Evolutionary conservation across 768 basidiomycete species (phyloP).

Genomic region (Daedaleopsis nitida): DNA sequence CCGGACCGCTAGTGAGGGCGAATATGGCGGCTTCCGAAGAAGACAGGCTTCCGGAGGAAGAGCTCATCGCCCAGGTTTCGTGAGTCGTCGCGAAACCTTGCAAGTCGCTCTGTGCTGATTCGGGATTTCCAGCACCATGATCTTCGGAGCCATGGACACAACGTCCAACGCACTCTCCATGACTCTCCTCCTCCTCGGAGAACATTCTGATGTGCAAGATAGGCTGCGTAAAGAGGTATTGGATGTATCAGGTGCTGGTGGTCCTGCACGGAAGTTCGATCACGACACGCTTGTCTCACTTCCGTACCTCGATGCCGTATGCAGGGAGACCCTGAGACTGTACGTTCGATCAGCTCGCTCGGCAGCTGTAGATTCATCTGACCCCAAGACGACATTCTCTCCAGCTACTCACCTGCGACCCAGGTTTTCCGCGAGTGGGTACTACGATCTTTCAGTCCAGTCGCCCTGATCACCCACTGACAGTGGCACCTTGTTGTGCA

Average conservation of each 20-base stretch:
- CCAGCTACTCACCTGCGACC: constrained; percentile 10
- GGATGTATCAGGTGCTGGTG: constrained; percentile 9
- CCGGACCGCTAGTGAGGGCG: constrained; percentile 28
- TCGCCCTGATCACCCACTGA: constrained; percentile 8
- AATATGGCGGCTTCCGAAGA: constrained; percentile 17
- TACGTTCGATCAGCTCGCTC: constrained; percentile 8
- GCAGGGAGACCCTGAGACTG: constrained; percentile 27
- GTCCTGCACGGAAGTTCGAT: too few species aligned
- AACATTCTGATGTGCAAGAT: constrained; percentile 25
- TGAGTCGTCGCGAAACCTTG: background rate
- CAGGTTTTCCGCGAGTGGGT: constrained; percentile 12
- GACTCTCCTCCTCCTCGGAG: constrained; percentile 22
- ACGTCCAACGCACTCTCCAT: constrained; percentile 28
- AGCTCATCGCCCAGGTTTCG: constrained; percentile 24
- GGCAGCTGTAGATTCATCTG: background rate
- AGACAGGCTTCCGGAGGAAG: constrained; percentile 23
- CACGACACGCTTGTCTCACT: constrained; percentile 29
- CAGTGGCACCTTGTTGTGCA: background rate
- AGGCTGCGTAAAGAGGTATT: constrained; percentile 26
- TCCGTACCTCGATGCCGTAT: constrained; percentile 32
- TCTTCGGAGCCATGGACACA: constrained; percentile 24
- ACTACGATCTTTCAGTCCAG: background rate
- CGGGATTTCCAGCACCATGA: constrained; percentile 13
- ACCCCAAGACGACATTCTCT: background rate
- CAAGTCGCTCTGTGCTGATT: too few species aligned